A percentile compares a stretch with the other conserved stretches of the same genome.
These are phyloP conservation scores for Boletus patriciae DNA, from an alignment of 768 basidiomycete genomes.

Conservation along the genomic window DNA sequence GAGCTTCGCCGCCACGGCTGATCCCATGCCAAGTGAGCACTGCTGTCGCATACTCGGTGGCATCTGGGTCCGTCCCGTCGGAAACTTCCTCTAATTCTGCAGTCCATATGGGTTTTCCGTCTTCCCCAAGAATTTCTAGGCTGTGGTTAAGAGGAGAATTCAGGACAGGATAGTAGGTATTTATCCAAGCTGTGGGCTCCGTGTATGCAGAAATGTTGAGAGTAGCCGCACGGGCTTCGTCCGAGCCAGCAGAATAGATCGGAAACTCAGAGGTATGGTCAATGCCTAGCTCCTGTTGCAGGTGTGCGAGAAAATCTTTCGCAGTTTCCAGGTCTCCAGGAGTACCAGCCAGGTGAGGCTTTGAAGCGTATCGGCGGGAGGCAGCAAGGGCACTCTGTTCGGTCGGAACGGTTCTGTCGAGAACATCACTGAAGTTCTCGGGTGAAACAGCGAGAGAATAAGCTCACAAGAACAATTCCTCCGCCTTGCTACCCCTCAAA, in stretches of 20 bases:
- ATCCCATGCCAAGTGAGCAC: slow-evolving; percentile 72
- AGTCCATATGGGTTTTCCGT: slow-evolving; percentile 51
- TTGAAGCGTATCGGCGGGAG: slow-evolving; percentile 51
- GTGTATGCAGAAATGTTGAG: slow-evolving; percentile 42
- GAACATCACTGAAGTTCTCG: background rate
- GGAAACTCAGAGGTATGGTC: slow-evolving; percentile 33
- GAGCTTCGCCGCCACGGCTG: slow-evolving; percentile 64
- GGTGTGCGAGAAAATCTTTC: slow-evolving; percentile 49
- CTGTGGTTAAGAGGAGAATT: slow-evolving; percentile 62
- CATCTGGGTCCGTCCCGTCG: slow-evolving; percentile 64
- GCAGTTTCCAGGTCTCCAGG: slow-evolving; percentile 57
- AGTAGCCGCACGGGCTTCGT: slow-evolving; percentile 53
- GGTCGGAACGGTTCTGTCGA: slow-evolving; percentile 49
- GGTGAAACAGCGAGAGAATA: background rate
- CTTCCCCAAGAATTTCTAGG: slow-evolving; percentile 54
- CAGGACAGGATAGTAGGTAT: slow-evolving; percentile 72
- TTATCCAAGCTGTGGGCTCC: slow-evolving; percentile 58
- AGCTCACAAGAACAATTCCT: slow-evolving; percentile 47
- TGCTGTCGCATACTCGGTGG: slow-evolving; percentile 52
- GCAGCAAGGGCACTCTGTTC: slow-evolving; percentile 48
- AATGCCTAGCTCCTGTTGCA: slow-evolving; percentile 53
- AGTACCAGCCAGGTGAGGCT: slow-evolving; percentile 64
- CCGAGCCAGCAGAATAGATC: slow-evolving; percentile 58
- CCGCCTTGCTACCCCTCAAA: slow-evolving; percentile 38
- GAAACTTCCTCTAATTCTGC: slow-evolving; percentile 67